phyloP scores from a whole-genome alignment of 768 basidiomycete genomes.

The Phaeolepiota aurea region DNA sequence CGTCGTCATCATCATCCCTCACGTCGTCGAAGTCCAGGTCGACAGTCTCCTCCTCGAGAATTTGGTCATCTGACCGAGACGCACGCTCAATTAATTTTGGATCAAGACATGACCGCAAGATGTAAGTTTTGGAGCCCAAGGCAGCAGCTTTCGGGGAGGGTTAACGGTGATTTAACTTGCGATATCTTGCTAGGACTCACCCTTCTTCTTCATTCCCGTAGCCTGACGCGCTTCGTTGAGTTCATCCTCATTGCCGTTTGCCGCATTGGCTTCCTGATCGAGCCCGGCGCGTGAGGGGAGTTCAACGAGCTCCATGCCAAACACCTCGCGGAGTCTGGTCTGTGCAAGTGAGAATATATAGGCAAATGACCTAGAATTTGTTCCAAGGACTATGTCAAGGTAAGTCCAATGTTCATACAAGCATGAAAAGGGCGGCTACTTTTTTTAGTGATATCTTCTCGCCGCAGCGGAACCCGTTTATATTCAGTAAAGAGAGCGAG shows the following conservation, averaged over 20 bases:
- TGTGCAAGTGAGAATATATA: slow-evolving; percentile 59
- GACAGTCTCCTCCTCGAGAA: slow-evolving; percentile 37
- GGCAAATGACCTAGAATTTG: slow-evolving; percentile 52
- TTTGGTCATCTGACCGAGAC: slow-evolving; percentile 43
- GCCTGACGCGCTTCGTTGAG: slow-evolving; percentile 36
- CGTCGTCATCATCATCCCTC: slow-evolving; percentile 35
- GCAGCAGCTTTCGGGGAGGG: slow-evolving; percentile 31
- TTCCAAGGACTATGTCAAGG: slow-evolving; percentile 25
- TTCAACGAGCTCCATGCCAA: slow-evolving; percentile 84
- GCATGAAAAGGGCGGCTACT: slow-evolving; percentile 26
- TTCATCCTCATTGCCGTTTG: slow-evolving; percentile 33
- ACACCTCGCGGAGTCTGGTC: slow-evolving; percentile 46
- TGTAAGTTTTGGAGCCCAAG: slow-evolving; percentile 69
- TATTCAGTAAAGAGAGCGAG: slow-evolving; percentile 79
- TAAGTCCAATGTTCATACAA: not conserved
- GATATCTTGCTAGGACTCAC: slow-evolving; percentile 20
- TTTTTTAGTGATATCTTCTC: slow-evolving; percentile 87
- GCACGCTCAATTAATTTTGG: slow-evolving; percentile 54
- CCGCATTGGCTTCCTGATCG: slow-evolving; percentile 31
- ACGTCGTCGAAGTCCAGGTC: slow-evolving; percentile 43
- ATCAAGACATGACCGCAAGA: slow-evolving; percentile 71
- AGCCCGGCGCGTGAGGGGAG: slow-evolving; percentile 54
- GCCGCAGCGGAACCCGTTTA: slow-evolving; percentile 51
- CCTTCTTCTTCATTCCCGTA: slow-evolving; percentile 60
- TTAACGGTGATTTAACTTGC: too few relatives aligned